Evolutionary conservation across 2,329 filamentous ascomycete species (phyloP).

Genomic region (Pseudogymnoascus sp.): DNA sequence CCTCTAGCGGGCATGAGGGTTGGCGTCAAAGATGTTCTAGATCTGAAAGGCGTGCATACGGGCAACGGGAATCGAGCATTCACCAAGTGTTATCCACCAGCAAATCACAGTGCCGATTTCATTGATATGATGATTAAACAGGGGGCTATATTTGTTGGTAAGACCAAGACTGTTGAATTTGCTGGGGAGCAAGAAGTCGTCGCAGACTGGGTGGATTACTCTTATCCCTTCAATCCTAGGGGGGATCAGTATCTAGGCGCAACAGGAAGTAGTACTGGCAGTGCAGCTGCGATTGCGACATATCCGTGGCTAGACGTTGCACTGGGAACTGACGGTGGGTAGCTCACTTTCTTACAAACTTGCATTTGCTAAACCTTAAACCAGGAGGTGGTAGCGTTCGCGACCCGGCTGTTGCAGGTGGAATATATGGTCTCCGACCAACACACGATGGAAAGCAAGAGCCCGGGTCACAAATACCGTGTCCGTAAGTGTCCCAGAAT

Average conservation of each 20-base stretch:
- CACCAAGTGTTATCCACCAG: slow-evolving; percentile 42
- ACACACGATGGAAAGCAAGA: background rate
- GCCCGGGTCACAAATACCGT: background rate
- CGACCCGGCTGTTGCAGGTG: too few species aligned
- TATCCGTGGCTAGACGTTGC: slow-evolving; percentile 43
- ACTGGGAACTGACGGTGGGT: slow-evolving; percentile 36
- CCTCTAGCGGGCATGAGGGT: slow-evolving; percentile 29
- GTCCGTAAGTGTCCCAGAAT: background rate
- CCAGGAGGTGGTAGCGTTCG: background rate
- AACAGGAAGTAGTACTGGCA: slow-evolving; percentile 39
- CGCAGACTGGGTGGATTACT: slow-evolving; percentile 38
- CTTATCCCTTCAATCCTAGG: slow-evolving; percentile 33
- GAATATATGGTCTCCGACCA: too few species aligned
- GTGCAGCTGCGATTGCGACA: slow-evolving; percentile 35
- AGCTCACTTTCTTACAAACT: background rate
- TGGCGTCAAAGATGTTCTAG: slow-evolving; percentile 55
- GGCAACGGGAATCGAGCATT: slow-evolving; percentile 51
- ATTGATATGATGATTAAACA: slow-evolving; percentile 50
- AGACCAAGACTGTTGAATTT: slow-evolving; percentile 44
- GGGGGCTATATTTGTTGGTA: slow-evolving; percentile 49
- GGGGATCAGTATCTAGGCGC: slow-evolving; percentile 42
- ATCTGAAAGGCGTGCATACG: slow-evolving; percentile 48
- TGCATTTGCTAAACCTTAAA: background rate
- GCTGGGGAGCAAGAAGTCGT: slow-evolving; percentile 25
- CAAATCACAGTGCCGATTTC: slow-evolving; percentile 39